Base-by-base conservation (phyloP, 768 basidiomycete species). In the Suillus weaverae region DNA sequence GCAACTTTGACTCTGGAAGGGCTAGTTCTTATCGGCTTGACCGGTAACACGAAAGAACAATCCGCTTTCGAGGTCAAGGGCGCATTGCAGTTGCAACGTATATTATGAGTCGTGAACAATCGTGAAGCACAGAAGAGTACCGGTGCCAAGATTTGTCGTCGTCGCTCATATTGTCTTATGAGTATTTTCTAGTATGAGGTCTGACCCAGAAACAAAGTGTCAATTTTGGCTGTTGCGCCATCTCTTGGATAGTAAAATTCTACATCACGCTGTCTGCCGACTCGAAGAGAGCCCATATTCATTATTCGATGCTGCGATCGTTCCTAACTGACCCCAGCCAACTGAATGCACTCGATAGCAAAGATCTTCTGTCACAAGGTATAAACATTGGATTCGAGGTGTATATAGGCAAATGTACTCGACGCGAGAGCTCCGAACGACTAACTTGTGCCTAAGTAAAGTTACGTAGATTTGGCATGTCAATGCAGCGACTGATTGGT, bases 111-210 rank as follows among this genome's bases (percentile, higher is more conserved):
- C 13, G 5, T 48, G 13, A 26, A 26, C 10, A 46, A 46, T n/a
- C 10, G 48, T 26, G 48, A 4, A 26, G n/a, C 44, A 48, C 46
- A 48, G n/a, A 48, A 22, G 22, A 14, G 46, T 11, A 48, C 5
- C n/a, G n/a, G 11, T 22, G 44, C 46, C 46, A 22, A 22, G 11
- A 9, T 22, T 48, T 26, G n/a, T 13, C 5, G n/a, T 22, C 3
- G 46, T 48, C 7, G 5, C 22, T 22, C 6, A 13, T 48, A 22
- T 14, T 22, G 30, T 50, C 3, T 26, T n/a, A 46, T 22, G 67
- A 89, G 87, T 81, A 86, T 71, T 86, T 91, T 70, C 67, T 90
- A 41, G 22, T 48, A 26, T 81, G 85, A 16, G 88, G 89, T 0
- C 77, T 90, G 26, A 79, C 80, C 81, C 86, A 4, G 86, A 8